phyloP scores from a whole-genome alignment of 768 basidiomycete species.

The Pleurotus cornucopiae region DNA sequence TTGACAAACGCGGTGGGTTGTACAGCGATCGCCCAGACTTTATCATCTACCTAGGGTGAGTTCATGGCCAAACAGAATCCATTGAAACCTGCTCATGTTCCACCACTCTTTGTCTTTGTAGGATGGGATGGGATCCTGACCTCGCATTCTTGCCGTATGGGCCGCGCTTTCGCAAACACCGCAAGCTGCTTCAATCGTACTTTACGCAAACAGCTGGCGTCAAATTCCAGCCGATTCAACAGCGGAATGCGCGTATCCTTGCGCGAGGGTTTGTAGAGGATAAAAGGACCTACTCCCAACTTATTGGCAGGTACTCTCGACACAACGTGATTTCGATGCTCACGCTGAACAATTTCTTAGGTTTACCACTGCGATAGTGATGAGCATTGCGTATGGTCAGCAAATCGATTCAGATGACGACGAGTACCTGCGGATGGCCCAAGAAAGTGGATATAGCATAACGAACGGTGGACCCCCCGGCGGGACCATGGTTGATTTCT shows the following conservation, averaged over 20 bases:
- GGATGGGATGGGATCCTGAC: conserved; percentile 4
- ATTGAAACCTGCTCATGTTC: neutral
- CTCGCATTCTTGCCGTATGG: conserved; percentile 17
- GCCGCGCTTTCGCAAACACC: conserved; percentile 16
- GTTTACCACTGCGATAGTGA: conserved; percentile 19
- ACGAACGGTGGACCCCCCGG: conserved; percentile 15
- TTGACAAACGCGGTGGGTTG: conserved; percentile 21
- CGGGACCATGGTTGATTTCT: conserved; percentile 16
- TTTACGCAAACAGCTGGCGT: neutral
- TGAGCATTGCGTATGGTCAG: conserved; percentile 20
- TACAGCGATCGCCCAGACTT: conserved; percentile 22
- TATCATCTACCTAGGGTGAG: conserved; percentile 16
- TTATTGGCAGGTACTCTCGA: neutral
- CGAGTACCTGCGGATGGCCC: conserved; percentile 15
- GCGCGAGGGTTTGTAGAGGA: neutral
- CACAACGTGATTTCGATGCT: neutral
- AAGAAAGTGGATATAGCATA: conserved; percentile 11
- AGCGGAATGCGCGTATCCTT: neutral
- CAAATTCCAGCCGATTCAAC: neutral
- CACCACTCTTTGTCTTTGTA: neutral
- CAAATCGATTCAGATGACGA: conserved; percentile 18
- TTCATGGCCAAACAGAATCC: neutral
- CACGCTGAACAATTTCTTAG: conserved; percentile 4
- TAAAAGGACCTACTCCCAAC: neutral
- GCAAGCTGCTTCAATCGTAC: conserved; percentile 14